phyloP scores from a whole-genome alignment of 768 basidiomycete genomes.

The Polyporus arcularius region DNA sequence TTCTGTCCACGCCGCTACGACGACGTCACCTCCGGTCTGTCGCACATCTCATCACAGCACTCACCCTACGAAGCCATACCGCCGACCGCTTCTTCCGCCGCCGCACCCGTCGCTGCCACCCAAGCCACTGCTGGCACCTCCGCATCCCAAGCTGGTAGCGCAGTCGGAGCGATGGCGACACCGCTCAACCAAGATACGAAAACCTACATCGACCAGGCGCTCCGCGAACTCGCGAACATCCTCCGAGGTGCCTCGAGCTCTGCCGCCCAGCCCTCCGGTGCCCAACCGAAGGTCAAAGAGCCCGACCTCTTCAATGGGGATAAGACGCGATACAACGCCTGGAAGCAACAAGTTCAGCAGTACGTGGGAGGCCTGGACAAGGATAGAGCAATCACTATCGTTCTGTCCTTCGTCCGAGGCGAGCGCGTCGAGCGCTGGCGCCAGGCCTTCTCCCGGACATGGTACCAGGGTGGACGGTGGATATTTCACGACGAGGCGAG shows the following conservation, averaged over 20 bases:
- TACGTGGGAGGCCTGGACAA: slow-evolving; percentile 7
- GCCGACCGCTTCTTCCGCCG: neutral
- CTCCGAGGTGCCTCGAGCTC: too few species aligned
- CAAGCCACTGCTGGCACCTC: neutral
- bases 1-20: neutral
- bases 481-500: neutral
- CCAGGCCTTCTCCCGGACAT: slow-evolving; percentile 4
- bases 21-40: slow-evolving; percentile 5
- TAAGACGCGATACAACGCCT: slow-evolving; percentile 5
- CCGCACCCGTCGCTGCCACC: neutral
- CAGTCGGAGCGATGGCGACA: slow-evolving; percentile 4
- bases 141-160: slow-evolving; percentile 3
- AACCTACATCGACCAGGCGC: slow-evolving; percentile 8
- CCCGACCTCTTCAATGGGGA: slow-evolving; percentile 6
- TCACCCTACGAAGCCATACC: neutral
- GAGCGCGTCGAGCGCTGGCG: slow-evolving; percentile 3
- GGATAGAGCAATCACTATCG: slow-evolving; percentile 2
- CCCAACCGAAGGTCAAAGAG: slow-evolving; percentile 2
- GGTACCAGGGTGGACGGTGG: neutral
- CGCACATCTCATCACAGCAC: neutral
- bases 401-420: neutral
- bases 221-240: neutral
- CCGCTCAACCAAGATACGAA: slow-evolving; percentile 1
- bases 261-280: neutral
- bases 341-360: slow-evolving; percentile 8